Evolutionary conservation across 2,329 filamentous ascomycete genomes (phyloP), one percentile per base, ranked within the genome.

Genomic region (Xylariaceae sp.): DNA sequence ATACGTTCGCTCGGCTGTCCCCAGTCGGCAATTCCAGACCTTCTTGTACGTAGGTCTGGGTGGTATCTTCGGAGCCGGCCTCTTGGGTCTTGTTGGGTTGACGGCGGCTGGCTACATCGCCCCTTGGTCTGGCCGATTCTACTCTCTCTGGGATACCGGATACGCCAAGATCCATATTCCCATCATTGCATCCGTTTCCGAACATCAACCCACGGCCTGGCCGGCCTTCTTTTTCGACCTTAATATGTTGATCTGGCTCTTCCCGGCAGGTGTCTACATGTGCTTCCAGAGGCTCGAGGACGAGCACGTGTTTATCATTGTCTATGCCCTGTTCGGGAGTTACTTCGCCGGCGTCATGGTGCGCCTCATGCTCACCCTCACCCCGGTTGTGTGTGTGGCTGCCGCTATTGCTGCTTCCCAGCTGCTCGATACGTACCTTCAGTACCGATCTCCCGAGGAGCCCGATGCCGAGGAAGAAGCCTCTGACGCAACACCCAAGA

Each of bases 281-380:
- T 96, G 89, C 72, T 98, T 97, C 81, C 85, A 88, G 61, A 83
- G 84, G 48, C 78, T 98, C 42, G 83, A 80, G 54, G 94, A 98
- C 59, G 89, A 98, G 73, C 92, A 98, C 60, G 90, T 98, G 45
- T 98, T 98, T 59, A 78, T 98, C 54, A 85, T 98, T 56, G 94
- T 97, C 52, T 98, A 98, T 61, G 81, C 89, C n/a, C 80, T 98
- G 31, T 83, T 97, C 49, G 87, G 88, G 50, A 96, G 88, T 67
- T 98, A 98, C 73, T 98, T 98, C 58, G 88, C 94, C 16, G 92
- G 92, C 61, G 94, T 98, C 67, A 98, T 98, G 92, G 92, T 98
- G 46, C 88, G 92, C 68, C 72, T 98, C 56, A 98, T 98, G 92
- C 78, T 98, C 47, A 98, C 92, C 1, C 70, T 98, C 52, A 98